A percentile compares a stretch with the other conserved stretches of the same genome.
These are phyloP conservation scores for Bolboschoenus planiculmis DNA, from an alignment of 176 grass and related monocot species.

Conservation along the genomic window DNA sequence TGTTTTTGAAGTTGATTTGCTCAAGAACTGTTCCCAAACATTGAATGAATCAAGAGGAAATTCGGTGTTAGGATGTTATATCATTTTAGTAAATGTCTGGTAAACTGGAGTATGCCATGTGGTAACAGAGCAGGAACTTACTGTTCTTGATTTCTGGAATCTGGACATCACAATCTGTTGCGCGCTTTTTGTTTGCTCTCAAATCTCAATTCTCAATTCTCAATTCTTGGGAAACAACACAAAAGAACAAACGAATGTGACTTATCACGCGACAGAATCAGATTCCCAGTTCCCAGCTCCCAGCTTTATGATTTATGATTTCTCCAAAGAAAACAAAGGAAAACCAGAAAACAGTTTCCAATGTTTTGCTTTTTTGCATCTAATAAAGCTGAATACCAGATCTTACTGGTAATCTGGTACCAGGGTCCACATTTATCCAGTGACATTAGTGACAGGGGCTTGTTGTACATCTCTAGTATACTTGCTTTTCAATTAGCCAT, in stretches of 20 bases:
- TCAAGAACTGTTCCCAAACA: too few relatives aligned
- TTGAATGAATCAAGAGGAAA: too few relatives aligned
- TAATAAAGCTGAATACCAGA: background rate
- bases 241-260: background rate
- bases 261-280: background rate
- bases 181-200: too few relatives aligned
- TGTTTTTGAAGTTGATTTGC: too few relatives aligned
- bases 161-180: too few relatives aligned
- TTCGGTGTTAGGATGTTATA: too few relatives aligned
- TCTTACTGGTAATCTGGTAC: background rate
- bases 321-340: background rate
- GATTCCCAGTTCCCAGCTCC: background rate
- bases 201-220: too few relatives aligned
- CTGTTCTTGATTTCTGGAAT: too few relatives aligned
- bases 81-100: too few relatives aligned
- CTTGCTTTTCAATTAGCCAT: too few relatives aligned
- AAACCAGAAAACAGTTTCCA: background rate
- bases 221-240: background rate
- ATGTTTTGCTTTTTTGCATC: background rate
- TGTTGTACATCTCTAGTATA: too few relatives aligned
- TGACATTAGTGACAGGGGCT: background rate
- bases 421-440: background rate
- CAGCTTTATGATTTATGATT: slow-evolving; percentile 12
- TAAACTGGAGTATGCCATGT: too few relatives aligned
- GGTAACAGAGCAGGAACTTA: background rate